Evolutionary conservation across 768 basidiomycete genomes (phyloP), one percentile per base, ranked within the genome.

Genomic region (Clavaria fumosa): DNA sequence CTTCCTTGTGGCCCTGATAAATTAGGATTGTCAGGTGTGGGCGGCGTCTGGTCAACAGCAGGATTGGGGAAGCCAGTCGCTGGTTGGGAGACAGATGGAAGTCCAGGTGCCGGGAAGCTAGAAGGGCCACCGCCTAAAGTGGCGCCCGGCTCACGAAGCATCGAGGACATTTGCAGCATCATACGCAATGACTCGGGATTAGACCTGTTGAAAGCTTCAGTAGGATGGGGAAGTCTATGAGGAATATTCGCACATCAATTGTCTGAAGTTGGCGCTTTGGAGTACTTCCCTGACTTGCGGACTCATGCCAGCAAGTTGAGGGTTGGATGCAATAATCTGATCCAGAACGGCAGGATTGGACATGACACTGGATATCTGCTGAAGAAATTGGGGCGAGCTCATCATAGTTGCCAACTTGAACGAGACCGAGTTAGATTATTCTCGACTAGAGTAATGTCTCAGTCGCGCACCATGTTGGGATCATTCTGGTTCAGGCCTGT

Each of bases 401-500:
- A 95, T 70, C 81, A 96, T 78, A 20, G 63, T 63, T 53, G 88
- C 78, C 56, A 91, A 63, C 82, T 88, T 4, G 24, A 34, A 9
- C 11, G 18, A 37, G 18, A 27, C n/a, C n/a, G n/a, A n/a, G n/a
- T n/a, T n/a, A n/a, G n/a, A n/a, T n/a, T n/a, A n/a, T n/a, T n/a
- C n/a, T n/a, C n/a, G n/a, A n/a, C n/a, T n/a, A n/a, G n/a, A n/a
- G n/a, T n/a, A n/a, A n/a, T n/a, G n/a, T n/a, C n/a, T n/a, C n/a
- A n/a, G n/a, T n/a, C n/a, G n/a, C 9, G 45, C 42, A 86, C 88
- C 75, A 93, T 84, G 54, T 96, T 95, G 0, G 91, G 91, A 53
- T 96, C 93, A 47, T 84, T 85, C 3, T 71, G 65, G 51, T 99
- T 99, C 31, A 93, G 35, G 1, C 91, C 93, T 72, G 93, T 75